Conservation (phyloP, 2,329 filamentous ascomycete species). For the Coleophoma crateriformis region DNA sequence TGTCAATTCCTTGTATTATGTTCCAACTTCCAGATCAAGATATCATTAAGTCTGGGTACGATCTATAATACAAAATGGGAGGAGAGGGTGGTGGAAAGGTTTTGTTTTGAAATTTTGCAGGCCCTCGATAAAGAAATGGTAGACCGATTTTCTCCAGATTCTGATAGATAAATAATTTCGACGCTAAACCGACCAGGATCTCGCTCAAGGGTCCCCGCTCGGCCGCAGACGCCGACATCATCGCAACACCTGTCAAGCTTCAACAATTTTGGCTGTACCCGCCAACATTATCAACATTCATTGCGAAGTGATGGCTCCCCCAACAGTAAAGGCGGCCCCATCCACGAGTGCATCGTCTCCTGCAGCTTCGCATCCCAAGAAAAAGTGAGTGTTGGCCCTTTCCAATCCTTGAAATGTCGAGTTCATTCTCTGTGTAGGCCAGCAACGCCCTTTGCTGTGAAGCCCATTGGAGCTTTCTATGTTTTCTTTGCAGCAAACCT, state of each 20-base stretch:
- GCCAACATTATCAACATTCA: neutral
- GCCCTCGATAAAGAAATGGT: neutral
- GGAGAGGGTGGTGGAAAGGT: neutral
- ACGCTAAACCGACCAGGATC: neutral
- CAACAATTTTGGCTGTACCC: neutral
- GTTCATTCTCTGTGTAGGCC: conserved; percentile 18
- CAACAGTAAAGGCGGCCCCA: no score
- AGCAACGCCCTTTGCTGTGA: conserved; percentile 54
- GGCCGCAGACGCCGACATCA: neutral
- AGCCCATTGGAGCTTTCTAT: conserved; percentile 74
- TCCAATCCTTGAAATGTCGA: neutral
- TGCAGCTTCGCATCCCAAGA: conserved; percentile 12
- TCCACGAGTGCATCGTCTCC: conserved; percentile 1
- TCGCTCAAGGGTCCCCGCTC: no score
- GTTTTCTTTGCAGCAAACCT: conserved; percentile 70
- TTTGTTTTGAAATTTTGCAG: neutral
- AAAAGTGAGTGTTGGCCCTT: conserved; percentile 14
- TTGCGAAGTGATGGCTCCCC: no score
- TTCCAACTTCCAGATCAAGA: no score
- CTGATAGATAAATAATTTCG: neutral
- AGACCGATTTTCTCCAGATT: neutral
- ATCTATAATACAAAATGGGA: no score
- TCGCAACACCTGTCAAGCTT: neutral
- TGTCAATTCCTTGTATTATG: neutral
- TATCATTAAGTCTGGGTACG: no score